A percentile compares a stretch with the other conserved stretches of the same genome.
phyloP scores from a whole-genome alignment of 176 grass and related monocot genomes.

The Elymus sibiricus region DNA sequence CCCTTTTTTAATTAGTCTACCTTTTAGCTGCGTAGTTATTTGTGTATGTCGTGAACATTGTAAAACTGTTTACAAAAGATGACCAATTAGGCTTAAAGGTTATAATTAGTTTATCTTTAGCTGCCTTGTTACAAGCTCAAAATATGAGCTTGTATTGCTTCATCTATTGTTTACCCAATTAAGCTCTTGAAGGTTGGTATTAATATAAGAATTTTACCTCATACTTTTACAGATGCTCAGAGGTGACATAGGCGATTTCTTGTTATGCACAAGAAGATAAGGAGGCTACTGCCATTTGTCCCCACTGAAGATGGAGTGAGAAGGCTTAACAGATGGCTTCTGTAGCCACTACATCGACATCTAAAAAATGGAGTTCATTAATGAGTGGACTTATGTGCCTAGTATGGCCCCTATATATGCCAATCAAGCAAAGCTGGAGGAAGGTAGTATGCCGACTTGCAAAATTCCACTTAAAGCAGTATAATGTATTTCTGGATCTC shows the following conservation, averaged over 20 bases:
- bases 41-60: no score
- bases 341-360: no score
- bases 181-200: neutral
- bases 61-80: no score
- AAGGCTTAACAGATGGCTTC: constrained; percentile 76
- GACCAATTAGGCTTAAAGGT: no score
- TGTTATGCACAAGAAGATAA: constrained; percentile 68
- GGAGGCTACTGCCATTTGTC: constrained; percentile 49
- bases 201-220: constrained; percentile 8
- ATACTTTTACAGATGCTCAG: constrained; percentile 37
- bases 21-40: no score
- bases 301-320: constrained; percentile 46
- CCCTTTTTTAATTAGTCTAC: no score
- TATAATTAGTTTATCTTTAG: no score
- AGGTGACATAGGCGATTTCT: constrained; percentile 54
- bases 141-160: neutral
- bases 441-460: constrained; percentile 79
- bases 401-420: constrained; percentile 54
- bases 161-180: neutral
- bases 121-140: neutral
- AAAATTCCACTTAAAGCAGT: neutral
- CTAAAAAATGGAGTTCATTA: no score
- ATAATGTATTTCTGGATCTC: neutral
- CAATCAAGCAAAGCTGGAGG: constrained; percentile 65
- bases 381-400: constrained; percentile 64